Evolutionary conservation across 345 rosid genomes (phyloP).

Genomic region (Psidium guajava): DNA sequence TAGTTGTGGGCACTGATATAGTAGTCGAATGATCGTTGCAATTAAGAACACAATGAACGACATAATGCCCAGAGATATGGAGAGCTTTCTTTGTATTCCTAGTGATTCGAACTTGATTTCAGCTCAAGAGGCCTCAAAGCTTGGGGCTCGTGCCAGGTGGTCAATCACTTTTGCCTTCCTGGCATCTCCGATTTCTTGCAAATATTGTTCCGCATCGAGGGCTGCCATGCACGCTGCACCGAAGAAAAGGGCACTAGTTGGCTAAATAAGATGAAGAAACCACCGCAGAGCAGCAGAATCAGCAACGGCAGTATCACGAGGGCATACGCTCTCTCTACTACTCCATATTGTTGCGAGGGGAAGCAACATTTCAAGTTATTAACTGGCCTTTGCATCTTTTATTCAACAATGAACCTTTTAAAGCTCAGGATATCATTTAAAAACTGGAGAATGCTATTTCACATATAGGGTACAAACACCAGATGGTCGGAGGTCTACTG

Average conservation of each 20-base stretch:
- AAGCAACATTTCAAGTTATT: not conserved
- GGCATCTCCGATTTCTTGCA: slow-evolving; percentile 74
- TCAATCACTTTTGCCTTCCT: slow-evolving; percentile 58
- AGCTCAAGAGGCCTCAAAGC: not conserved
- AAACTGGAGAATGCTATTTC: not conserved
- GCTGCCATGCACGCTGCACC: slow-evolving; percentile 97
- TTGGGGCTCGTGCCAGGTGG: slow-evolving; percentile 7
- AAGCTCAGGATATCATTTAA: not conserved
- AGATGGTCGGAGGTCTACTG: no score
- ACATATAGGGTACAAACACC: not conserved
- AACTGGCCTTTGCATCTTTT: not conserved
- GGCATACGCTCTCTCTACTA: not conserved
- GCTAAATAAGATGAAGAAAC: not conserved
- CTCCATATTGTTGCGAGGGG: not conserved
- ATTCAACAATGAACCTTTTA: not conserved
- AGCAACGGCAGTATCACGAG: not conserved
- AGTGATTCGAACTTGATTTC: not conserved
- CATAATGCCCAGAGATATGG: not conserved
- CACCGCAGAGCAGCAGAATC: not conserved
- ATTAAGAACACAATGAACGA: not conserved
- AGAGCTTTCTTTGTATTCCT: not conserved
- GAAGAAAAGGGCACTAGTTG: not conserved
- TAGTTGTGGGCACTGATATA: not conserved
- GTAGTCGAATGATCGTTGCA: not conserved
- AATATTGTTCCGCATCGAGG: slow-evolving; percentile 87